Percentiles rank a stretch among this genome's conserved stretches.
phyloP scores from a whole-genome alignment of 2,329 filamentous ascomycete genomes.

The Aureobasidium sp. region DNA sequence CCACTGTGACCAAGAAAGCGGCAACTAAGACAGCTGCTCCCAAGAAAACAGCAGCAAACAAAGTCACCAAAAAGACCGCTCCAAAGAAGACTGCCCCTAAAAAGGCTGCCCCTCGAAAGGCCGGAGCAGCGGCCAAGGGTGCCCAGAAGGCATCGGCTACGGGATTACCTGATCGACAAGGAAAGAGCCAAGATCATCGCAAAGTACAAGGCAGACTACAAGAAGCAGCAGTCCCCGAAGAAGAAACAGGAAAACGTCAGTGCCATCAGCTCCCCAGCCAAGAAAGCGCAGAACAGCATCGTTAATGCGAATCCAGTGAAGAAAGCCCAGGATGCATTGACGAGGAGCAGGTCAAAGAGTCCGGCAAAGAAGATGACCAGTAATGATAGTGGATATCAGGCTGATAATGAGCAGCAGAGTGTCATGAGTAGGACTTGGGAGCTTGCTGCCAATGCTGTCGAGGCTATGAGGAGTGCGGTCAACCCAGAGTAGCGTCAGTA shows the following conservation, averaged over 20 bases:
- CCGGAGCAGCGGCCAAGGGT: neutral
- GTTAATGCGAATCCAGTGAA: constrained; percentile 5
- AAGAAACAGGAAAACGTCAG: neutral
- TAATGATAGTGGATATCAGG: neutral
- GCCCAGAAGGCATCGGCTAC: neutral
- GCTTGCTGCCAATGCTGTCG: constrained; percentile 6
- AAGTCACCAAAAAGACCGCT: neutral
- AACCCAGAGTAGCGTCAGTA: neutral
- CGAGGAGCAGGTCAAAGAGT: neutral
- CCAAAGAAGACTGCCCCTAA: neutral
- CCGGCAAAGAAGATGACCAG: neutral
- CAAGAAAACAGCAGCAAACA: constrained; percentile 14
- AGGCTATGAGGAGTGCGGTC: neutral
- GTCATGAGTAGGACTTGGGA: constrained; percentile 5
- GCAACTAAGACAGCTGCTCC: constrained; percentile 15
- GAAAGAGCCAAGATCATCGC: neutral
- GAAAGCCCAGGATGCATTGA: neutral
- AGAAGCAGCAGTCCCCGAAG: neutral
- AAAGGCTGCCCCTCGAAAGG: neutral
- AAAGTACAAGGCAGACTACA: neutral
- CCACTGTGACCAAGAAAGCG: constrained; percentile 13
- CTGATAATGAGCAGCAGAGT: neutral
- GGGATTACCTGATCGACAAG: neutral
- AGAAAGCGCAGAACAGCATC: neutral
- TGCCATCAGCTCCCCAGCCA: neutral